These are phyloP conservation scores for Septoria petroselini DNA, from an alignment of 2,329 filamentous ascomycete species.

Conservation along the genomic window DNA sequence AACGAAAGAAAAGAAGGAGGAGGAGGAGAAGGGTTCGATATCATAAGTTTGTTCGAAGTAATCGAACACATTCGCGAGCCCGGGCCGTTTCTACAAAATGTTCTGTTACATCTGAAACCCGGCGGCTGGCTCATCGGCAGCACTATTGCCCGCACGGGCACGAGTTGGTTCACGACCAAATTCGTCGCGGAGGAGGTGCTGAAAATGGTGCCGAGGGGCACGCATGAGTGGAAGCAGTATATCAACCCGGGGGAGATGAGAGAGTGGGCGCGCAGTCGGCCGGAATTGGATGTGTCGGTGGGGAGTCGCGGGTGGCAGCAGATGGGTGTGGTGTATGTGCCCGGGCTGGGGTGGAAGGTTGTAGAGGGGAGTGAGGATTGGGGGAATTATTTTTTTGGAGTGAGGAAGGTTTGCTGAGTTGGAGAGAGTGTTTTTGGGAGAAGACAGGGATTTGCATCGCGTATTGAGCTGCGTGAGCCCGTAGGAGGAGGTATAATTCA, in stretches of 20 bases:
- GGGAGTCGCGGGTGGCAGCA: conserved; percentile 65
- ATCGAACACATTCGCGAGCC: conserved; percentile 85
- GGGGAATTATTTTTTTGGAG: conserved; percentile 95
- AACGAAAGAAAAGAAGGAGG: background rate
- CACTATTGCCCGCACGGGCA: conserved; percentile 87
- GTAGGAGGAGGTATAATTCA: too few relatives aligned
- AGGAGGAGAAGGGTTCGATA: conserved; percentile 59
- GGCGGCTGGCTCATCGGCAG: conserved; percentile 91
- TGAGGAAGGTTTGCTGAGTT: conserved; percentile 52
- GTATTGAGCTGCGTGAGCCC: too few relatives aligned
- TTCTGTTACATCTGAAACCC: conserved; percentile 74
- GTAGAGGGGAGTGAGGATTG: conserved; percentile 76
- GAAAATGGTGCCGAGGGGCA: conserved; percentile 84
- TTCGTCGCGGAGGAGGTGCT: conserved; percentile 84
- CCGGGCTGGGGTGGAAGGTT: conserved; percentile 84
- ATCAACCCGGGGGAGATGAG: conserved; percentile 78
- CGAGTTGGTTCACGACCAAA: conserved; percentile 89
- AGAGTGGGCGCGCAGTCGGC: conserved; percentile 45
- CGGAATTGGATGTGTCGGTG: conserved; percentile 53
- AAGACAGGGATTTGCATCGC: background rate
- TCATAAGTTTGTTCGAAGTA: conserved; percentile 89
- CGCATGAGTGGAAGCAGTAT: conserved; percentile 96
- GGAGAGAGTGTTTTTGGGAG: background rate
- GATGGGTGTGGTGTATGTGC: conserved; percentile 86
- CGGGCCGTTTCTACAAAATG: conserved; percentile 66